Base-by-base conservation (phyloP, 495 filamentous ascomycete genomes). In the Pseudomonodictys pantanalensis region DNA sequence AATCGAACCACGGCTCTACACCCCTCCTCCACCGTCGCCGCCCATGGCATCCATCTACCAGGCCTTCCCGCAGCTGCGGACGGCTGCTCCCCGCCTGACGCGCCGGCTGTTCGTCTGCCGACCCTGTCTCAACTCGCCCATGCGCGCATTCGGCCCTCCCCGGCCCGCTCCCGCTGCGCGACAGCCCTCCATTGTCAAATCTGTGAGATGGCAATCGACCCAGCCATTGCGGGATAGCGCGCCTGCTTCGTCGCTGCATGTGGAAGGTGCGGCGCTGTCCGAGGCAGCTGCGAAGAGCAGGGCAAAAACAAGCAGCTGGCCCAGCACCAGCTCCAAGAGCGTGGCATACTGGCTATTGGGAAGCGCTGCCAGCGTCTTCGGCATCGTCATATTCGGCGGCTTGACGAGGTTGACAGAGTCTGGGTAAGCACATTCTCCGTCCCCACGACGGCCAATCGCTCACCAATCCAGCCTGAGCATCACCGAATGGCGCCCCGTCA, bases 401-500 rank as follows among this genome's bases (percentile, higher is more conserved):
- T 77, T 98, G 52, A 98, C 93, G 24, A 79, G 93, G 50, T 76
- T 98, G 48, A 98, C 93, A 6, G 93, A 98, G 75, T 98, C 93
- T 58, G 93, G 92, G 90, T 96, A 84, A 56, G 77, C 70, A 46
- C 22, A 23, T 49, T 15, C 11, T 20, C 15, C 23, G 12, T 17
- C 22, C 48, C n/a, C 43, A 20, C 43, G 44, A 51, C 55, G 4
- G 9, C 8, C 50, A 12, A 24, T 35, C 17, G 65, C 65, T 69
- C 44, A 68, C 46, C 9, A 52, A 15, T 61, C 44, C 56, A 96
- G 92, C 43, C 83, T 98, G 61, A 96, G 91, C 74, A 98, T 98
- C 69, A 98, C 93, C 49, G 95, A 98, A 91, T 98, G 93, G 93
- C 89, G 86, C 62, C 93, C 93, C 61, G 91, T 97, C 35, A 97